These are phyloP conservation scores for Durusdinium trenchii DNA, from an alignment of 73 alveolate species.

Conservation along the genomic window DNA sequence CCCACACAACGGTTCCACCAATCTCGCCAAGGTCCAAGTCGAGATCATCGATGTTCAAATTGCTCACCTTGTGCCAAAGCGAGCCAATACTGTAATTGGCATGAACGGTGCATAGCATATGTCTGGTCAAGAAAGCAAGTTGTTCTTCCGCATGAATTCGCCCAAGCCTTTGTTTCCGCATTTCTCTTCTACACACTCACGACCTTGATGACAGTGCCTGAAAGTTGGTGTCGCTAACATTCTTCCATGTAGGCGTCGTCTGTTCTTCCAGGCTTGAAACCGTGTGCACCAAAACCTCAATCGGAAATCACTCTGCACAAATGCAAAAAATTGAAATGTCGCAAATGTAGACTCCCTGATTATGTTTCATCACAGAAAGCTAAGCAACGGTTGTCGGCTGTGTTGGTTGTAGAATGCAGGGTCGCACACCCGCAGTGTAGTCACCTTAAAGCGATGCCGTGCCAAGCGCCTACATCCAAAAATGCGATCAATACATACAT, in stretches of 20 bases:
- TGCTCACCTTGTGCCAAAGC: conserved; percentile 46
- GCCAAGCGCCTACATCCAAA: not conserved
- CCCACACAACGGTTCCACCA: conserved; percentile 66
- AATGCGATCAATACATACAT: not conserved
- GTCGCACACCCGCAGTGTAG: conserved; percentile 40
- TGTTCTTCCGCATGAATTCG: too few species aligned
- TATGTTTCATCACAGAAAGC: too few species aligned
- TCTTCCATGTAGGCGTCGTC: conserved; percentile 86
- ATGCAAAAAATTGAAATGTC: too few species aligned
- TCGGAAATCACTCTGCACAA: too few species aligned
- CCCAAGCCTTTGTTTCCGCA: too few species aligned
- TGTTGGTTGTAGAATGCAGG: conserved; percentile 35
- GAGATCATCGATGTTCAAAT: conserved; percentile 51
- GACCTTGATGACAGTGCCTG: conserved; percentile 12
- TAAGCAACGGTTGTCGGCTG: conserved; percentile 20
- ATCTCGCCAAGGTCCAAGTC: conserved; percentile 35
- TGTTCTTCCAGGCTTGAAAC: conserved; percentile 63
- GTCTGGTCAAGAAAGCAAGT: too few species aligned
- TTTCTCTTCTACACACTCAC: not conserved
- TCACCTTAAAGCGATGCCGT: conserved; percentile 3
- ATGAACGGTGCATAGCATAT: too few species aligned
- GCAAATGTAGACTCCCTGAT: too few species aligned
- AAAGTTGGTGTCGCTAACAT: conserved; percentile 87
- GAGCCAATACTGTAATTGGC: too few species aligned
- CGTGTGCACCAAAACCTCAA: conserved; percentile 69